Evolutionary conservation across 345 rosid genomes (phyloP).

Genomic region (Brassica juncea): DNA sequence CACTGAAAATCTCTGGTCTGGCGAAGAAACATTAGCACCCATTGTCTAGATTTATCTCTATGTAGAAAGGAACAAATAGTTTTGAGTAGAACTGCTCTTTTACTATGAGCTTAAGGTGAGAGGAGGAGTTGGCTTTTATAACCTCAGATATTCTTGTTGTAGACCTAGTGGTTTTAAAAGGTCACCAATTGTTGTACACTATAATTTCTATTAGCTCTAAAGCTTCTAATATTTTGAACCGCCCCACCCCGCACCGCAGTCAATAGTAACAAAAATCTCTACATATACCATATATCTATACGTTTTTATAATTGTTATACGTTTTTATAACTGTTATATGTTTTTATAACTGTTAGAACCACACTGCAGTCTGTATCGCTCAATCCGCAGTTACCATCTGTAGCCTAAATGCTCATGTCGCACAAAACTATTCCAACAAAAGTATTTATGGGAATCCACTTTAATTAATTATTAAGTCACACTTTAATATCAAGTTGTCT

Average conservation of each 20-base stretch:
- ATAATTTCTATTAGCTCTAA: background rate
- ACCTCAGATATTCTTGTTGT: background rate
- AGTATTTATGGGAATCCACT: background rate
- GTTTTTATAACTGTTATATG: no score
- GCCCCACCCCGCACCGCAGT: no score
- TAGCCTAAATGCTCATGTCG: background rate
- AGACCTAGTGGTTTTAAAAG: background rate
- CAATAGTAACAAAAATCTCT: no score
- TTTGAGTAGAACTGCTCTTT: conserved; percentile 4
- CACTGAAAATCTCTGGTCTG: conserved; percentile 4
- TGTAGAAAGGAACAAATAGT: conserved; percentile 1
- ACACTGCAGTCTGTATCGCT: no score
- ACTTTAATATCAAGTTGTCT: background rate
- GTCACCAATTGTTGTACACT: background rate
- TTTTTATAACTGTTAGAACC: no score
- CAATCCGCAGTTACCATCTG: no score
- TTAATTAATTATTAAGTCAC: background rate
- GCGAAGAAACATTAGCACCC: conserved; percentile 35
- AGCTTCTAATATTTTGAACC: no score
- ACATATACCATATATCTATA: no score
- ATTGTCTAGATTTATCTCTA: conserved; percentile 19
- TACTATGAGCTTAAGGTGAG: conserved; percentile 8
- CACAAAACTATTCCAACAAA: background rate
- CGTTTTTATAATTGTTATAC: no score
- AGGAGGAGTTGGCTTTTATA: conserved; percentile 22